Percentiles rank a stretch among this genome's conserved stretches.
Evolutionary conservation across 2,329 filamentous ascomycete species (phyloP).

Genomic region (Leptographium lundbergii): DNA sequence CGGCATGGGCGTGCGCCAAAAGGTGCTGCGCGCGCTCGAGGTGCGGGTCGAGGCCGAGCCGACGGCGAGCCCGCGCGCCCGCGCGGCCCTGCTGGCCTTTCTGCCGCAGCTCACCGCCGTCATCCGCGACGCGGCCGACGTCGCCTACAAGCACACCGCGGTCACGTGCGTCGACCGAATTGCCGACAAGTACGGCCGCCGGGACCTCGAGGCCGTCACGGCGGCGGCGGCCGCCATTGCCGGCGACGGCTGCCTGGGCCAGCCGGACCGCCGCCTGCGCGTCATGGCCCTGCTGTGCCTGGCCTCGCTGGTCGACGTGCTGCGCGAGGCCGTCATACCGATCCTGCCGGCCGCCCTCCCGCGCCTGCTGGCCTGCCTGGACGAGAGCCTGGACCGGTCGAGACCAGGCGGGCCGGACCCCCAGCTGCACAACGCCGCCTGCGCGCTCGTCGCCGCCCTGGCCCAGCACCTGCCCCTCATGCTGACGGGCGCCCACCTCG

Average conservation of each 20-base stretch:
- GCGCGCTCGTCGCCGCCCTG: slow-evolving; percentile 65
- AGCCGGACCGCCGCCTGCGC: slow-evolving; percentile 57
- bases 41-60: slow-evolving; percentile 63
- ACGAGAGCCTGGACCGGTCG: slow-evolving; percentile 42
- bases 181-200: slow-evolving; percentile 88
- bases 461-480: slow-evolving; percentile 82
- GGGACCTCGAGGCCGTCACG: slow-evolving; percentile 65
- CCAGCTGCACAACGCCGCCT: slow-evolving; percentile 70
- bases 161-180: slow-evolving; percentile 88
- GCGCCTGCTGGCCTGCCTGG: slow-evolving; percentile 58
- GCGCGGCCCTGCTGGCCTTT: slow-evolving; percentile 63
- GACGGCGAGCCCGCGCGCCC: slow-evolving; percentile 54
- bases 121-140: slow-evolving; percentile 57
- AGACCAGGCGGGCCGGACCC: slow-evolving; percentile 29
- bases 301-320: slow-evolving; percentile 76
- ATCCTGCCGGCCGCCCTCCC: slow-evolving; percentile 66
- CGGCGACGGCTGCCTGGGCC: slow-evolving; percentile 62
- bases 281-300: slow-evolving; percentile 82
- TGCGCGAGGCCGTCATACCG: slow-evolving; percentile 76
- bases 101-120: slow-evolving; percentile 66
- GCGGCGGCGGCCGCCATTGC: slow-evolving; percentile 66
- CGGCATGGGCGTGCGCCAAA: slow-evolving; percentile 62
- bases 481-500: slow-evolving; percentile 63
- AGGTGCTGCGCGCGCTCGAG: slow-evolving; percentile 71
- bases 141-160: slow-evolving; percentile 70